A percentile compares a stretch with the other conserved stretches of the same genome.
These are phyloP conservation scores for Beauveria australis DNA, from an alignment of 2,329 filamentous ascomycete species.

Conservation along the genomic window DNA sequence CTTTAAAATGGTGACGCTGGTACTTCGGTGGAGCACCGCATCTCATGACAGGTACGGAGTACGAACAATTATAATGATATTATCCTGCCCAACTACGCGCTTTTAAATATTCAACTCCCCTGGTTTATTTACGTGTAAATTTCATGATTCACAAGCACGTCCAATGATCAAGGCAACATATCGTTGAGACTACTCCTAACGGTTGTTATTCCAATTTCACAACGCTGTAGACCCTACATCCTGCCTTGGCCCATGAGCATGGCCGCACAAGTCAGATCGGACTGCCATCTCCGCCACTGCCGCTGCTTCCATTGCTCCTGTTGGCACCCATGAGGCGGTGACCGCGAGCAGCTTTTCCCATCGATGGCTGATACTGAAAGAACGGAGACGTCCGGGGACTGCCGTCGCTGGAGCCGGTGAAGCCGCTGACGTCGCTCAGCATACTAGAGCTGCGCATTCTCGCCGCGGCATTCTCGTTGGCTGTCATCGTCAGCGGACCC, in stretches of 20 bases:
- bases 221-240: background rate
- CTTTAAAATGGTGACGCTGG: background rate
- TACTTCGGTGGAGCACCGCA: background rate
- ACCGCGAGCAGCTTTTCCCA: background rate
- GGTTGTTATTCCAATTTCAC: conserved; percentile 10
- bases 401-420: conserved; percentile 52
- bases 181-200: background rate
- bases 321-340: conserved; percentile 13
- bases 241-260: conserved; percentile 8
- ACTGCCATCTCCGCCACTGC: conserved; percentile 45
- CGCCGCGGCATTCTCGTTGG: conserved; percentile 22
- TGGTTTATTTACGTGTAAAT: background rate
- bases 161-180: background rate
- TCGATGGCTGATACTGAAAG: background rate
- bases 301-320: conserved; percentile 32
- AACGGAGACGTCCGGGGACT: conserved; percentile 26
- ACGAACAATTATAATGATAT: background rate
- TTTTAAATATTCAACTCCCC: too few species aligned
- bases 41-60: too few species aligned
- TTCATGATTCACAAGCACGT: background rate
- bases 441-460: conserved; percentile 57
- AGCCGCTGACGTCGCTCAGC: conserved; percentile 59
- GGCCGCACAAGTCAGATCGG: conserved; percentile 25
- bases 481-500: background rate
- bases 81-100: background rate